Evolutionary conservation across 208 protist species (phyloP).

Genomic region (Porcisia hertigi): DNA sequence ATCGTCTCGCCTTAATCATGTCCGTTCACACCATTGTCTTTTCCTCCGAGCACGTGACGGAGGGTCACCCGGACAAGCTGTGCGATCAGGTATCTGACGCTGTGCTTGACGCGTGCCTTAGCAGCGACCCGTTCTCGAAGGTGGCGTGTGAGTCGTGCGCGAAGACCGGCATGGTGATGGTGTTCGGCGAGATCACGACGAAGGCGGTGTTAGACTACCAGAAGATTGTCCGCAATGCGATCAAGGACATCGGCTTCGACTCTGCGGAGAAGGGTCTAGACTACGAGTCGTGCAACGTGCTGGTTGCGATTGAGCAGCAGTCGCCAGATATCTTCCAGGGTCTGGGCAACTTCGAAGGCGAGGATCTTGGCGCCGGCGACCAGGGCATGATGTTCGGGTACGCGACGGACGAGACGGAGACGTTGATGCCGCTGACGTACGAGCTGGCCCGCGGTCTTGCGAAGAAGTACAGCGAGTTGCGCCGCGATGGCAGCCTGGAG

Average conservation of each 20-base stretch:
- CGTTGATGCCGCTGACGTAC: constrained; percentile 98
- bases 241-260: constrained; percentile 99
- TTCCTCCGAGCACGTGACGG: constrained; percentile 99
- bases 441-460: constrained; percentile 95
- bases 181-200: constrained; percentile 99
- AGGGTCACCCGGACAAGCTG: constrained; percentile 99
- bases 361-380: constrained; percentile 99
- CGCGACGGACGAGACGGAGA: constrained; percentile 98
- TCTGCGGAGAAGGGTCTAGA: constrained; percentile 95
- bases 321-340: constrained; percentile 98
- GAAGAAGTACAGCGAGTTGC: constrained; percentile 94
- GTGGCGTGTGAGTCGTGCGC: constrained; percentile 98
- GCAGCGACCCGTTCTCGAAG: constrained; percentile 96
- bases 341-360: constrained; percentile 94
- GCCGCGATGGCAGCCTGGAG: constrained; percentile 92
- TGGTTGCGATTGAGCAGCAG: constrained; percentile 98
- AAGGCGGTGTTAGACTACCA: constrained; percentile 98
- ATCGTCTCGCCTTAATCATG: constrained; percentile 36
- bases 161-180: constrained; percentile 99
- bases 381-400: constrained; percentile 99
- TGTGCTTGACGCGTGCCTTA: constrained; percentile 99
- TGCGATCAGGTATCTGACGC: constrained; percentile 99
- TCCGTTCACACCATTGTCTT: constrained; percentile 96
- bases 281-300: constrained; percentile 98
- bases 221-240: constrained; percentile 95